Percentiles rank a stretch among this genome's conserved stretches.
phyloP scores from a whole-genome alignment of 2,329 filamentous ascomycete genomes.

The Laburnicola sp. region DNA sequence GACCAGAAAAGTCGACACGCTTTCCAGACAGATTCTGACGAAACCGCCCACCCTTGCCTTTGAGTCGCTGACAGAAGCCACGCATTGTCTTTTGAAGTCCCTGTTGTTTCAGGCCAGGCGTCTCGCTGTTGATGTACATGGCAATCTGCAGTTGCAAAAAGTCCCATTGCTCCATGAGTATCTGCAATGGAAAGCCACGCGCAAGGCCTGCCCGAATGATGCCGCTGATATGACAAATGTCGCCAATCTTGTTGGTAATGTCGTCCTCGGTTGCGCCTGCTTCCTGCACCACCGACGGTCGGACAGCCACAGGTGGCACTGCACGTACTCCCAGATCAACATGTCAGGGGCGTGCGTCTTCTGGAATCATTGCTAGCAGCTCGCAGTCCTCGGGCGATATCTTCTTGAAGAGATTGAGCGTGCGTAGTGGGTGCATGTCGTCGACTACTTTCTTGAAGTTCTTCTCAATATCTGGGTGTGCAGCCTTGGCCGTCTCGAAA shows the following conservation, averaged over 20 bases:
- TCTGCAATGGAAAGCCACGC: constrained; percentile 81
- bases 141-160: constrained; percentile 93
- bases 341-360: constrained; percentile 89
- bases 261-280: constrained; percentile 94
- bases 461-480: constrained; percentile 82
- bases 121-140: constrained; percentile 97
- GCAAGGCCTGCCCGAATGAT: constrained; percentile 80
- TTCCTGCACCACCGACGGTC: constrained; percentile 92
- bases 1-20: constrained; percentile 95
- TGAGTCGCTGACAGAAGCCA: constrained; percentile 91
- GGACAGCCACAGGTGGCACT: constrained; percentile 89
- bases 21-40: constrained; percentile 96
- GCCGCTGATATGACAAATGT: constrained; percentile 91
- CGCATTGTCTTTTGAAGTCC: constrained; percentile 86
- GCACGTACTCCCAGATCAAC: constrained; percentile 96
- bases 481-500: constrained; percentile 75
- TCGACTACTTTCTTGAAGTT: constrained; percentile 91
- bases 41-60: constrained; percentile 97
- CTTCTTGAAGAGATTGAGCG: constrained; percentile 88
- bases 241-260: constrained; percentile 92
- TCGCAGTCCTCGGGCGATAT: constrained; percentile 87
- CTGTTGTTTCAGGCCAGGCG: constrained; percentile 86
- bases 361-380: constrained; percentile 82
- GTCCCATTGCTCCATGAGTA: constrained; percentile 98
- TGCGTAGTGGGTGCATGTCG: constrained; percentile 85